These are phyloP conservation scores for Santalum album DNA, from an alignment of 164 flowering plant genomes.

Conservation along the genomic window DNA sequence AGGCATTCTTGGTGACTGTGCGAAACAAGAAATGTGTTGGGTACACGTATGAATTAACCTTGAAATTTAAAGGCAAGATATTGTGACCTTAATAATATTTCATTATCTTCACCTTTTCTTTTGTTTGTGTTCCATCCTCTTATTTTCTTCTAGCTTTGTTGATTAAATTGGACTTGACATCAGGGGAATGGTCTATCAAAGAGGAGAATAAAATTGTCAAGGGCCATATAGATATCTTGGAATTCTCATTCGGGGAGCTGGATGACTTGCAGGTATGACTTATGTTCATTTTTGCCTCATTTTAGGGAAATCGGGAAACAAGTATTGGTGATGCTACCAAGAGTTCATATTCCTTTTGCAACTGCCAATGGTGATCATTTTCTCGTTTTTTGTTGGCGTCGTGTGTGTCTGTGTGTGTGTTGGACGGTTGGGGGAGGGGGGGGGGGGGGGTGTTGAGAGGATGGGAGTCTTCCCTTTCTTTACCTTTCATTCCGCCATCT, in stretches of 20 bases:
- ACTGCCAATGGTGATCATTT: no score
- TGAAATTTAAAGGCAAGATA: conserved; percentile 62
- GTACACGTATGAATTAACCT: conserved; percentile 71
- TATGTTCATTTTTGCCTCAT: neutral
- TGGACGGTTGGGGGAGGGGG: no score
- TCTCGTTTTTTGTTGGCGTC: no score
- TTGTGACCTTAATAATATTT: no score
- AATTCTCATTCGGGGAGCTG: conserved; percentile 87
- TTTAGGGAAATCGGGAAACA: no score
- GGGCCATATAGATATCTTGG: conserved; percentile 60
- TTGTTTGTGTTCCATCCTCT: conserved; percentile 3
- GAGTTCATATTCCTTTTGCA: no score
- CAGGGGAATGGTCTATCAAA: conserved; percentile 75
- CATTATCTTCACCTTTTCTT: neutral
- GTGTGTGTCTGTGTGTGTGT: no score
- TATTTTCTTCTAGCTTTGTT: neutral
- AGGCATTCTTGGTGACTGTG: conserved; percentile 91
- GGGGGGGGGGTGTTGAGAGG: no score
- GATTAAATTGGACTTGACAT: conserved; percentile 3
- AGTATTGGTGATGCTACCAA: no score
- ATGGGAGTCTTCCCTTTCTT: no score
- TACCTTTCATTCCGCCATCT: no score
- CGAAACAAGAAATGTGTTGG: conserved; percentile 93
- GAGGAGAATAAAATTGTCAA: conserved; percentile 57
- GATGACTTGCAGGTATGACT: conserved; percentile 79